A percentile compares a stretch with the other conserved stretches of the same genome.
These are phyloP conservation scores for Daldinia caldariorum DNA, from an alignment of 495 filamentous ascomycete genomes.

Conservation along the genomic window DNA sequence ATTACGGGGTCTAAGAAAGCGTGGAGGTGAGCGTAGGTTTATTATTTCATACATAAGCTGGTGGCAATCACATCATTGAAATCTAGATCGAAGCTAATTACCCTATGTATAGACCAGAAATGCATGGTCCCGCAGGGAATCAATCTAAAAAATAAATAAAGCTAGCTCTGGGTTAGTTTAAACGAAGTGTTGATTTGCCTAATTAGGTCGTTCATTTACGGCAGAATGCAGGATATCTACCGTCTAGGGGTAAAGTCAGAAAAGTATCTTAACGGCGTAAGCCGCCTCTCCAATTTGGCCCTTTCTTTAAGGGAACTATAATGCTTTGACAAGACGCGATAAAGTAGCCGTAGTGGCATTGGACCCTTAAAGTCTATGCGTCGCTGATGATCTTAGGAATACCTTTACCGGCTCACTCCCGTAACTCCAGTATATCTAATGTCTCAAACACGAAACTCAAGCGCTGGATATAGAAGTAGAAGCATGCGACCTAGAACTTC, in stretches of 20 bases:
- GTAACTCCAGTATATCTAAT: conserved; percentile 19
- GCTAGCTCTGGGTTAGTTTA: conserved; percentile 7
- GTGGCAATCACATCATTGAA: conserved; percentile 25
- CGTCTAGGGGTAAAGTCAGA: conserved; percentile 29
- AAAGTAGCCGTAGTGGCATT: conserved; percentile 8
- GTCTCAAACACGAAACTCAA: conserved; percentile 6
- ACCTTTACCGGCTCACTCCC: conserved; percentile 17
- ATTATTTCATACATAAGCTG: conserved; percentile 9
- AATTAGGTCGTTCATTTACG: conserved; percentile 42
- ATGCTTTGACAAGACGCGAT: neutral
- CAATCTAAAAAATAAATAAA: conserved; percentile 29
- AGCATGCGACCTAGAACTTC: conserved; percentile 48
- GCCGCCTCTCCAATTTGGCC: conserved; percentile 17
- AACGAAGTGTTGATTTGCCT: conserved; percentile 34
- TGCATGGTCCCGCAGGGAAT: conserved; percentile 12
- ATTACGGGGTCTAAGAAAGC: neutral
- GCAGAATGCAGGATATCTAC: conserved; percentile 52
- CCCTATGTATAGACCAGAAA: conserved; percentile 20
- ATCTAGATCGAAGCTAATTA: conserved; percentile 27
- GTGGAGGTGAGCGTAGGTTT: neutral
- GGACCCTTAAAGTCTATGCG: conserved; percentile 5
- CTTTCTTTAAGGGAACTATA: neutral
- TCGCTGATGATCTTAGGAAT: conserved; percentile 30
- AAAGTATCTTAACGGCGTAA: neutral
- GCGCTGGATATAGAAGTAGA: neutral